phyloP scores from a whole-genome alignment of 2,329 filamentous ascomycete species.

The Macrophomina phaseolina region DNA sequence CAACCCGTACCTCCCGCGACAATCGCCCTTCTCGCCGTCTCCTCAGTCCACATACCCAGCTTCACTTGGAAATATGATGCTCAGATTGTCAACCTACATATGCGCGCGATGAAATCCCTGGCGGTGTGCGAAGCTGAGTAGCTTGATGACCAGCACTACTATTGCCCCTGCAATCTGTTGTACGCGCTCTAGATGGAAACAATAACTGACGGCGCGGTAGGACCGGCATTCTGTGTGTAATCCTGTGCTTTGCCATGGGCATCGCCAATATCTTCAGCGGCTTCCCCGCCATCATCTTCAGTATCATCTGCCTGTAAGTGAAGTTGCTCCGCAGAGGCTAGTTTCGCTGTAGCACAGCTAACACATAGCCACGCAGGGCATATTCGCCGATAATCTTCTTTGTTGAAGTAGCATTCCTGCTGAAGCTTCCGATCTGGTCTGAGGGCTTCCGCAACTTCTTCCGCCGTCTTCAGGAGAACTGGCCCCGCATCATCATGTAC shows the following conservation, averaged over 20 bases:
- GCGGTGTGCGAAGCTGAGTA: background rate
- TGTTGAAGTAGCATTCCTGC: constrained; percentile 83
- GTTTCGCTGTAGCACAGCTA: background rate
- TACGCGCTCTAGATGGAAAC: background rate
- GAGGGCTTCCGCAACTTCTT: constrained; percentile 86
- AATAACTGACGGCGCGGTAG: constrained; percentile 37
- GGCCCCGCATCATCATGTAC: constrained; percentile 92
- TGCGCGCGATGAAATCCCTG: background rate
- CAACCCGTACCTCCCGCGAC: constrained; percentile 12
- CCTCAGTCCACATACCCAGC: background rate
- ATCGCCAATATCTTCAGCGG: constrained; percentile 72
- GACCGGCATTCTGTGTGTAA: constrained; percentile 65
- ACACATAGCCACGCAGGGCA: constrained; percentile 41
- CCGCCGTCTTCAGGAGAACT: constrained; percentile 92
- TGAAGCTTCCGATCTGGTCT: constrained; percentile 97
- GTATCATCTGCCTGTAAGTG: constrained; percentile 58
- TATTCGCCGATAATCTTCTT: constrained; percentile 58
- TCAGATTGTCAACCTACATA: background rate
- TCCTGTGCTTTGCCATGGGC: constrained; percentile 70
- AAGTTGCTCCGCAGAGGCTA: background rate
- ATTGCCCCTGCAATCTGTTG: background rate
- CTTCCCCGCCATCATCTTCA: constrained; percentile 64
- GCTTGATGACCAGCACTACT: background rate
- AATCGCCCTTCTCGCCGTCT: constrained; percentile 1
- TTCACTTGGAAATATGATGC: background rate